A percentile compares a stretch with the other conserved stretches of the same genome.
These are phyloP conservation scores for Tanozyma kutaoensis DNA, from an alignment of 805 yeast genomes.

Conservation along the genomic window DNA sequence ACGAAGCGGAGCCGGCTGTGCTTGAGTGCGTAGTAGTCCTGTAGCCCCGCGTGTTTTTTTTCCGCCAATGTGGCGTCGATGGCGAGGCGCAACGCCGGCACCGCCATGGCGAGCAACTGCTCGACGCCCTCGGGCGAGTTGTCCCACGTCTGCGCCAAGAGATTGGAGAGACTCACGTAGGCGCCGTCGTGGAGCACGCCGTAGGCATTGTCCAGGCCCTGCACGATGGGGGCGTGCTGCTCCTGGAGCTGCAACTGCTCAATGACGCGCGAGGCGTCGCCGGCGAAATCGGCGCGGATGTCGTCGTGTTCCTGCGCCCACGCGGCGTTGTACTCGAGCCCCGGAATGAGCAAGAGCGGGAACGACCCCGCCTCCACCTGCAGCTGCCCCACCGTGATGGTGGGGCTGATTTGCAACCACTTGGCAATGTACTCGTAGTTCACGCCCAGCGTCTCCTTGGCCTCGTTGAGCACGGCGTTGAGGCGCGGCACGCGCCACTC, in stretches of 20 bases:
- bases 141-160: slow-evolving; percentile 4
- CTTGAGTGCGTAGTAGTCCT: not conserved
- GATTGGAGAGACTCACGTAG: slow-evolving; percentile 3
- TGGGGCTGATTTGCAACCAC: slow-evolving; percentile 6
- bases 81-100: not conserved
- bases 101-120: slow-evolving; percentile 1
- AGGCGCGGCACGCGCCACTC: slow-evolving; percentile 3
- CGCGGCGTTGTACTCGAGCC: slow-evolving; percentile 3
- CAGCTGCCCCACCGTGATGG: slow-evolving; percentile 1
- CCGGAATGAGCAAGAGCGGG: slow-evolving; percentile 6
- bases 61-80: not conserved
- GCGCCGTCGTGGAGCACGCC: slow-evolving; percentile 5
- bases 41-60: not conserved
- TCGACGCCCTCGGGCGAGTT: slow-evolving; percentile 1
- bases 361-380: slow-evolving; percentile 2
- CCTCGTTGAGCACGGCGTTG: not conserved
- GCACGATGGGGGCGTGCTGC: slow-evolving; percentile 1
- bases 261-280: slow-evolving; percentile 1
- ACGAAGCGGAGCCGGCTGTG: not conserved
- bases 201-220: slow-evolving; percentile 4
- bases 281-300: slow-evolving; percentile 3
- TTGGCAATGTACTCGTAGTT: slow-evolving; percentile 4
- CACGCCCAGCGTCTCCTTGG: not conserved
- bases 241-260: slow-evolving; percentile 3
- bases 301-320: slow-evolving; percentile 4